phyloP scores from a whole-genome alignment of 2,329 filamentous ascomycete species.

The Trematosphaeria pertusa region DNA sequence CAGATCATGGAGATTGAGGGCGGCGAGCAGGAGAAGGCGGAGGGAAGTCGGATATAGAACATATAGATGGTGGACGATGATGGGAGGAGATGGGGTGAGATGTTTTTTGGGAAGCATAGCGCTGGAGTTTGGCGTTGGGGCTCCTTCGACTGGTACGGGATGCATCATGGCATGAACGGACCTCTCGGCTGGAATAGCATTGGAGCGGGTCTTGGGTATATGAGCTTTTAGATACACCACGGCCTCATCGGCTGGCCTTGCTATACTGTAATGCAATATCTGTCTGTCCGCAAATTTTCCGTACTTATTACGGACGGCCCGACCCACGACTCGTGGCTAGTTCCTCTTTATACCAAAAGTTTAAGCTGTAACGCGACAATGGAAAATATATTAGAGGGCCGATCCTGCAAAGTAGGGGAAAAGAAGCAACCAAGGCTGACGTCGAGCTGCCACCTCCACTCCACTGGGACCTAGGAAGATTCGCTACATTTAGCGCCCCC shows the following conservation, averaged over 20 bases:
- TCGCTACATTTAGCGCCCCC: no score
- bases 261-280: no score
- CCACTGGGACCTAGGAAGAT: no score
- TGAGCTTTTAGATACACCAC: background rate
- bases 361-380: background rate
- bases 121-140: slow-evolving; percentile 3
- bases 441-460: no score
- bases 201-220: background rate
- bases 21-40: slow-evolving; percentile 18
- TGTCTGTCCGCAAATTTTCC: no score
- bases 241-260: background rate
- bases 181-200: background rate
- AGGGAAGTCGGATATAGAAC: slow-evolving; percentile 15
- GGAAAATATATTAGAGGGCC: background rate
- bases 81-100: background rate
- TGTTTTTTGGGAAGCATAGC: no score
- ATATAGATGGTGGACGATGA: background rate
- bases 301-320: no score
- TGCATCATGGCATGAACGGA: no score
- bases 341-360: background rate
- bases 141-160: no score
- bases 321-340: background rate
- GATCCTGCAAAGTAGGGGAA: background rate
- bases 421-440: background rate
- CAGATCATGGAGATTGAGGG: slow-evolving; percentile 21